Conservation (phyloP, 176 grass and related monocot species). For the Tillandsia fasciculata region DNA sequence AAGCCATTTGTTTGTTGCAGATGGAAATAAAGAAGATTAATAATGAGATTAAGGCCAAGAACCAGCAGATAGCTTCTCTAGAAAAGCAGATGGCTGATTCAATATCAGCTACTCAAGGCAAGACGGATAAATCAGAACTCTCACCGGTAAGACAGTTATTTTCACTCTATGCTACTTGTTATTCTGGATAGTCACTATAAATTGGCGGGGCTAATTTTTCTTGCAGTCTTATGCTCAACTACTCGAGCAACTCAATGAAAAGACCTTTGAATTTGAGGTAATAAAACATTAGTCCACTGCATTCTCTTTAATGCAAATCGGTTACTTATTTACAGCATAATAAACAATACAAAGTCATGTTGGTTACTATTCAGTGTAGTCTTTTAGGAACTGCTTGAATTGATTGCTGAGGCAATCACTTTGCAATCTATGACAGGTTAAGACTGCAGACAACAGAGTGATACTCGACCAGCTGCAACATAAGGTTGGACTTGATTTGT, state of each 20-base stretch:
- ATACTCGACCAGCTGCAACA: constrained; percentile 93
- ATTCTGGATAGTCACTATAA: constrained; percentile 20
- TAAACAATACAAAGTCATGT: background rate
- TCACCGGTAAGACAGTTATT: constrained; percentile 48
- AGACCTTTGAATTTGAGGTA: constrained; percentile 98
- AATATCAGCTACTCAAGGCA: constrained; percentile 53
- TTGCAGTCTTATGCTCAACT: constrained; percentile 77
- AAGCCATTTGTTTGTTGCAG: constrained; percentile 31
- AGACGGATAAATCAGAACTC: constrained; percentile 46
- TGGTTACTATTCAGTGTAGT: background rate
- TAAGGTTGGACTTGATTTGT: constrained; percentile 42
- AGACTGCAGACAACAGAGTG: constrained; percentile 90
- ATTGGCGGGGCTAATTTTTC: constrained; percentile 23
- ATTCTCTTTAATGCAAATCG: constrained; percentile 6
- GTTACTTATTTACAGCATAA: background rate
- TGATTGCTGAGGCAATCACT: constrained; percentile 9
- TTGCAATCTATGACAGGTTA: constrained; percentile 58
- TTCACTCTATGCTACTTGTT: constrained; percentile 17
- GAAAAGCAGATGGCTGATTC: constrained; percentile 74
- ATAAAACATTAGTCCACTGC: constrained; percentile 11
- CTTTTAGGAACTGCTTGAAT: constrained; percentile 1
- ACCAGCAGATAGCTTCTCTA: constrained; percentile 74
- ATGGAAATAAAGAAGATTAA: constrained; percentile 86
- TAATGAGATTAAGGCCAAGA: constrained; percentile 71
- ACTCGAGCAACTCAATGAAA: constrained; percentile 88